Evolutionary conservation across 192 early-diverging fungal species (phyloP).

Genomic region (Ramicandelaber brevisporus): DNA sequence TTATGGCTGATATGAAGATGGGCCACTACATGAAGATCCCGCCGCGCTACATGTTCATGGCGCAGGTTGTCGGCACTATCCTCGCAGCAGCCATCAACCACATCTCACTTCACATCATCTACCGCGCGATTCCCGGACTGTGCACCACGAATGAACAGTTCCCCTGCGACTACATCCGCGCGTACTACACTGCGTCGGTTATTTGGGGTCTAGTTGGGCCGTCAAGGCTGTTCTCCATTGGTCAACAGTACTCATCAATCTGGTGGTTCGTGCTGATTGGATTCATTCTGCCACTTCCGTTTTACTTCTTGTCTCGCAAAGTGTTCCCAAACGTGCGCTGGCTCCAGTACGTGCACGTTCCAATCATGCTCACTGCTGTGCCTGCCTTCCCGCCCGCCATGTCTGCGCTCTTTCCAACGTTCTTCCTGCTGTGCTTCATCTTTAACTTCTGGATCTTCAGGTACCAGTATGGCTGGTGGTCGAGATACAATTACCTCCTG

Average conservation of each 20-base stretch:
- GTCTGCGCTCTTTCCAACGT: too few species aligned
- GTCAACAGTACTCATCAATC: conserved; percentile 6
- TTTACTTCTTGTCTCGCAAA: conserved; percentile 20
- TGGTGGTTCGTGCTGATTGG: conserved; percentile 21
- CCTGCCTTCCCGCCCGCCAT: too few species aligned
- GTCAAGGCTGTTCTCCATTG: conserved; percentile 25
- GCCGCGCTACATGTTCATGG: conserved; percentile 31
- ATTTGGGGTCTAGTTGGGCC: conserved; percentile 63
- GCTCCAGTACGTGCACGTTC: conserved; percentile 27
- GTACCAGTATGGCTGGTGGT: too few species aligned
- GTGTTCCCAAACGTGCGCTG: conserved; percentile 29
- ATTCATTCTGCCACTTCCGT: conserved; percentile 25
- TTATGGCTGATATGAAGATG: conserved; percentile 47
- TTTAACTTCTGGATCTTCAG: too few species aligned
- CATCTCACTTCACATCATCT: conserved; percentile 13
- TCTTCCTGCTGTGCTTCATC: too few species aligned
- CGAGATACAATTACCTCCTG: too few species aligned
- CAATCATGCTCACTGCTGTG: conserved; percentile 30
- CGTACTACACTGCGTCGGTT: conserved; percentile 35
- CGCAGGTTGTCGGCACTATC: conserved; percentile 30
- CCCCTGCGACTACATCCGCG: conserved; percentile 18
- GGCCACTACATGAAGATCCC: conserved; percentile 54
- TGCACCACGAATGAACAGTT: conserved; percentile 18
- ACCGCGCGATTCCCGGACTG: conserved; percentile 12
- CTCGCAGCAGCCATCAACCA: conserved; percentile 25